phyloP scores from a whole-genome alignment of 2,329 filamentous ascomycete genomes.

The Alternaria rosae region DNA sequence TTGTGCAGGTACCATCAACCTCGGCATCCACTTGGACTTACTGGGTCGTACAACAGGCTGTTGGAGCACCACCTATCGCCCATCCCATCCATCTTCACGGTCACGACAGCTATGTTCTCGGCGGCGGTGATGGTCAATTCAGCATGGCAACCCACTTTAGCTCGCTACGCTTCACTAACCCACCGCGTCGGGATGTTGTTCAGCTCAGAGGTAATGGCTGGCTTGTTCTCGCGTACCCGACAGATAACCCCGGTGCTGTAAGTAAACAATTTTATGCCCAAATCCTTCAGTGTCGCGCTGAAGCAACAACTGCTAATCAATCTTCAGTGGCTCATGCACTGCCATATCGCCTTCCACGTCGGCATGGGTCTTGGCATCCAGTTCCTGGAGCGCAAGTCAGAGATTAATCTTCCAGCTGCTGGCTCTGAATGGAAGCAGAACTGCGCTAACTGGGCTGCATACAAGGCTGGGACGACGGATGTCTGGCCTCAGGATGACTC shows the following conservation, averaged over 20 bases:
- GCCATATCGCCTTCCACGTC: slow-evolving; percentile 41
- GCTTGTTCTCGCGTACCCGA: slow-evolving; percentile 60
- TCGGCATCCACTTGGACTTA: slow-evolving; percentile 49
- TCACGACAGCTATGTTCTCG: slow-evolving; percentile 36
- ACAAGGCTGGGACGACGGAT: slow-evolving; percentile 22
- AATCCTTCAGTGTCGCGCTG: not conserved
- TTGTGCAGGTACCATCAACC: slow-evolving; percentile 51
- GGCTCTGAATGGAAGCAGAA: slow-evolving; percentile 38
- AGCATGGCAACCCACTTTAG: slow-evolving; percentile 15
- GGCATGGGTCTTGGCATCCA: slow-evolving; percentile 37
- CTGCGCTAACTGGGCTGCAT: slow-evolving; percentile 34
- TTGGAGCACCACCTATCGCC: slow-evolving; percentile 46
- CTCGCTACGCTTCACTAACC: slow-evolving; percentile 46
- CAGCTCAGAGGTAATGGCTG: slow-evolving; percentile 45
- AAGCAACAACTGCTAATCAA: not conserved
- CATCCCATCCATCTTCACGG: slow-evolving; percentile 43
- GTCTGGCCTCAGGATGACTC: slow-evolving; percentile 51
- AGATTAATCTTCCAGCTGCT: slow-evolving; percentile 28
- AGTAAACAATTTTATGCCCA: not conserved
- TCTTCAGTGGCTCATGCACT: slow-evolving; percentile 37
- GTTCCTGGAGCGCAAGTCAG: slow-evolving; percentile 32
- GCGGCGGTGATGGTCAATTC: slow-evolving; percentile 44
- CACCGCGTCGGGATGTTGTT: slow-evolving; percentile 46
- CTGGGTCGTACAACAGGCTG: slow-evolving; percentile 57
- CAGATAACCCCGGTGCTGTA: slow-evolving; percentile 58